Conservation (phyloP, 345 rosid species). For the Gossypium mustelinum region DNA sequence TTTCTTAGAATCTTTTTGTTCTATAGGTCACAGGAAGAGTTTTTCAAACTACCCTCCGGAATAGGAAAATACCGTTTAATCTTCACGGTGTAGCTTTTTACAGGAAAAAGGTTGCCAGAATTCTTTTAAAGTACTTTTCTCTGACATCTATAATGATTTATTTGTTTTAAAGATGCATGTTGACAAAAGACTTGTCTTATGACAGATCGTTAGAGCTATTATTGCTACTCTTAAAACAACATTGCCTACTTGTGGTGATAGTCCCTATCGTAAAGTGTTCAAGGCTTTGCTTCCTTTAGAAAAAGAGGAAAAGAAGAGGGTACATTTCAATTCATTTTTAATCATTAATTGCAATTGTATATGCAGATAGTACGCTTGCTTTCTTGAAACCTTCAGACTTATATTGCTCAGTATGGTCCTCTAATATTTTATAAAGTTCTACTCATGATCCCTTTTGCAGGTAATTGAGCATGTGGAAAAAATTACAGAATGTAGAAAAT, state of each 20-base stretch:
- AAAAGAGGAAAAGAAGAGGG: slow-evolving; percentile 86
- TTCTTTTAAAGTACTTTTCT: neutral
- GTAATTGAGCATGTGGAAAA: slow-evolving; percentile 73
- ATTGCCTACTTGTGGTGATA: slow-evolving; percentile 70
- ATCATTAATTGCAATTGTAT: neutral
- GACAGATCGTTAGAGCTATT: slow-evolving; percentile 69
- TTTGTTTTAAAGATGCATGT: slow-evolving; percentile 3
- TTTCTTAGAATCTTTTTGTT: slow-evolving; percentile 21
- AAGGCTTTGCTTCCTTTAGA: slow-evolving; percentile 81
- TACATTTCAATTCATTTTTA: slow-evolving; percentile 19
- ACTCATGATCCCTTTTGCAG: slow-evolving; percentile 33
- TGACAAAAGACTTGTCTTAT: slow-evolving; percentile 16
- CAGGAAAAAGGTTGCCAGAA: slow-evolving; percentile 68
- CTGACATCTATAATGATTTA: neutral
- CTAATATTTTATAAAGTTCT: slow-evolving; percentile 1
- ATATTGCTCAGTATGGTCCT: neutral
- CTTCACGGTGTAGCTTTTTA: slow-evolving; percentile 91
- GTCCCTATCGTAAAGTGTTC: slow-evolving; percentile 74
- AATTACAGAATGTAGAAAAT: slow-evolving; percentile 58
- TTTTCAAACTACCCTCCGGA: slow-evolving; percentile 74
- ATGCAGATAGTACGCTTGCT: neutral
- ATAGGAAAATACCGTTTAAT: slow-evolving; percentile 89
- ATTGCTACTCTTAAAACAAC: slow-evolving; percentile 80
- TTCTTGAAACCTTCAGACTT: neutral
- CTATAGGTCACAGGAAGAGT: slow-evolving; percentile 79